phyloP scores from a whole-genome alignment of 495 filamentous ascomycete species.

The Penicillium pulvis region DNA sequence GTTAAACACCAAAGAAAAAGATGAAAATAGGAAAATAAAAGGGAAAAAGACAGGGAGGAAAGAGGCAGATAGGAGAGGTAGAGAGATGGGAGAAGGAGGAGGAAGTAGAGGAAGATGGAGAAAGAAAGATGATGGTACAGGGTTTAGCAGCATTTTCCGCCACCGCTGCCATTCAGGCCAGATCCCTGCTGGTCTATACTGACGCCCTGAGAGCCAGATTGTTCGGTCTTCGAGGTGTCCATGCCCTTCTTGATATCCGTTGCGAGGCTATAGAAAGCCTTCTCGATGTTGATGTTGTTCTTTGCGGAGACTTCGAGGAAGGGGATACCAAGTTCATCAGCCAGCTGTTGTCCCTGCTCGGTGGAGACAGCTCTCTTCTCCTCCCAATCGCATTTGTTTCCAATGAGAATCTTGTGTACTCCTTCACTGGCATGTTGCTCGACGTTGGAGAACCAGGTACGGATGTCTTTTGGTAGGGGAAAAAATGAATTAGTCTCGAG shows the following conservation, averaged over 20 bases:
- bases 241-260: conserved; percentile 92
- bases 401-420: conserved; percentile 99
- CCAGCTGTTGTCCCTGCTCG: conserved; percentile 89
- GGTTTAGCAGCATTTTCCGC: conserved; percentile 85
- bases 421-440: conserved; percentile 99
- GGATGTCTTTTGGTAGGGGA: conserved; percentile 70
- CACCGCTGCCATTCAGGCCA: conserved; percentile 57
- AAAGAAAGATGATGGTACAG: conserved; percentile 25
- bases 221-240: conserved; percentile 76
- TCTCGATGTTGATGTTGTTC: conserved; percentile 99
- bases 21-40: conserved; percentile 6
- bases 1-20: conserved; percentile 14
- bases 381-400: conserved; percentile 99
- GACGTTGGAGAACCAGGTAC: conserved; percentile 99
- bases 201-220: conserved; percentile 62
- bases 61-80: background rate
- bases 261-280: conserved; percentile 95
- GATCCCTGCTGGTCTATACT: conserved; percentile 68
- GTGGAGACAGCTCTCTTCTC: conserved; percentile 94
- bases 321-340: conserved; percentile 94
- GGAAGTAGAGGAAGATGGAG: conserved; percentile 7
- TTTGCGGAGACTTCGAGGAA: conserved; percentile 99
- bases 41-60: conserved; percentile 11
- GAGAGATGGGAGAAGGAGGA: background rate
- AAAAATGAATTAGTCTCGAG: background rate